phyloP scores from a whole-genome alignment of 2,329 filamentous ascomycete genomes.

The Trichophaea hybrida region DNA sequence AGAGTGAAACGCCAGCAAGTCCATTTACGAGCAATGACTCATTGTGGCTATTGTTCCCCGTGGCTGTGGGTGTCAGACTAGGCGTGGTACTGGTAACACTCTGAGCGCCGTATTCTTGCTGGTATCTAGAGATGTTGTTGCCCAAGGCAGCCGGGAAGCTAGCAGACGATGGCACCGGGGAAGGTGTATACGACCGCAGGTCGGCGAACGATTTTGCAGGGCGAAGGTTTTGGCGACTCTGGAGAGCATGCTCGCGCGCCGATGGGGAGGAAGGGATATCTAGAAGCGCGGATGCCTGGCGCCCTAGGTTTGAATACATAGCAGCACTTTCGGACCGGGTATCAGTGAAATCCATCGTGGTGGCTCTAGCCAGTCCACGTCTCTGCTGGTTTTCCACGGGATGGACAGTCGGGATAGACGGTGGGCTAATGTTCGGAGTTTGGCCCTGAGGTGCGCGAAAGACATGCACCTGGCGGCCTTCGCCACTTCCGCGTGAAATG shows the following conservation, averaged over 20 bases:
- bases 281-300: conserved; percentile 68
- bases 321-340: conserved; percentile 53
- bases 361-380: conserved; percentile 66
- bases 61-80: conserved; percentile 47
- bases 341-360: conserved; percentile 92
- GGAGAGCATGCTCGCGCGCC: conserved; percentile 41
- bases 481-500: conserved; percentile 73
- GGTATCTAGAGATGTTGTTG: conserved; percentile 47
- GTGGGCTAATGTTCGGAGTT: conserved; percentile 34
- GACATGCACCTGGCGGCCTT: conserved; percentile 80
- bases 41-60: conserved; percentile 33
- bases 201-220: conserved; percentile 96
- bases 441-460: conserved; percentile 35
- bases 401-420: conserved; percentile 48
- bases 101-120: conserved; percentile 42
- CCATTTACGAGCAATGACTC: conserved; percentile 49
- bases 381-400: conserved; percentile 65
- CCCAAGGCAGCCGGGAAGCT: conserved; percentile 62
- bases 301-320: conserved; percentile 61
- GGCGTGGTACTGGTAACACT: conserved; percentile 50
- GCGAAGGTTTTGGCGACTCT: conserved; percentile 64
- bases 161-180: conserved; percentile 74
- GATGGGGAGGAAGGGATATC: conserved; percentile 72
- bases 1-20: conserved; percentile 32
- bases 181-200: conserved; percentile 85